Evolutionary conservation across 179 eudicot genomes (phyloP).

Genomic region (Vitellaria paradoxa): DNA sequence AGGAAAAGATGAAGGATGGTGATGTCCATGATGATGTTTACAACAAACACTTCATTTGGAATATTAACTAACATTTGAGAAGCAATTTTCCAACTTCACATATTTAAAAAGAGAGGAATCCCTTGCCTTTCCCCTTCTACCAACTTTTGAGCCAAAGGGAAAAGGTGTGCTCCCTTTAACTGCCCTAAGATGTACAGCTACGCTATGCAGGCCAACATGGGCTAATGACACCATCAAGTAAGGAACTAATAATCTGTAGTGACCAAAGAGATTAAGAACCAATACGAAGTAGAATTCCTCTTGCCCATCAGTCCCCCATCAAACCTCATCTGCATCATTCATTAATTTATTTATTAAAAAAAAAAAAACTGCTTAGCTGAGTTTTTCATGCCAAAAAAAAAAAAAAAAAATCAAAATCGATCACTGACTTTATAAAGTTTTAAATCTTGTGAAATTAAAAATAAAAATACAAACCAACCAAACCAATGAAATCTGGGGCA

Average conservation of each 20-base stretch:
- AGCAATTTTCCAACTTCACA: neutral
- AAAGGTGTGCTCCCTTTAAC: neutral
- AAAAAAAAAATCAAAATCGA: too few relatives aligned
- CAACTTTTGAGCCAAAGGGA: neutral
- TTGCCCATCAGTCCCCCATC: too few relatives aligned
- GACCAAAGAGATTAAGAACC: too few relatives aligned
- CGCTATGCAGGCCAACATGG: neutral
- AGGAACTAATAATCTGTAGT: neutral
- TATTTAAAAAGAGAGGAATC: neutral
- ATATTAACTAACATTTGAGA: neutral
- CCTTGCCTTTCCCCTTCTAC: neutral
- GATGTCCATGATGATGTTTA: neutral
- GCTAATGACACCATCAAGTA: neutral
- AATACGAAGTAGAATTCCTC: too few relatives aligned
- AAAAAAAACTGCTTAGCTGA: too few relatives aligned
- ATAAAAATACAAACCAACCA: neutral
- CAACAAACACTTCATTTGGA: neutral
- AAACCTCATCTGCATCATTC: too few relatives aligned
- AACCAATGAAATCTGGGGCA: neutral
- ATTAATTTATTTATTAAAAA: too few relatives aligned
- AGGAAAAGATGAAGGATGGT: neutral
- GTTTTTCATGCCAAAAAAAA: too few relatives aligned
- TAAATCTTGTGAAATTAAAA: neutral
- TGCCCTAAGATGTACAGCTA: neutral
- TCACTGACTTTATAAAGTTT: too few relatives aligned